phyloP scores from a whole-genome alignment of 2,329 filamentous ascomycete genomes.

The Pseudocercospora cruenta region DNA sequence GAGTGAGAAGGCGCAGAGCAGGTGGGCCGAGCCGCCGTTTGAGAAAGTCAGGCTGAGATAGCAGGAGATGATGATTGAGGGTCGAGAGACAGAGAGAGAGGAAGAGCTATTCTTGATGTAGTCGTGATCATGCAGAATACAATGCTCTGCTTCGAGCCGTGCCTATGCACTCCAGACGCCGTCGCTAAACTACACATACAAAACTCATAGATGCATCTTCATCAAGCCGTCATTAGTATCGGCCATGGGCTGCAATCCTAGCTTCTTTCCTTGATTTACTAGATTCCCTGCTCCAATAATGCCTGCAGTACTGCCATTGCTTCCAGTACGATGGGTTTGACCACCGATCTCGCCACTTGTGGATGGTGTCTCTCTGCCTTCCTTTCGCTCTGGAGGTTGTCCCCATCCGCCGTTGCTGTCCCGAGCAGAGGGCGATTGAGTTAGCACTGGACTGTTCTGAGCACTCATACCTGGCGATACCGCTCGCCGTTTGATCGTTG shows the following conservation, averaged over 20 bases:
- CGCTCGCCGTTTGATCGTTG: constrained; percentile 85
- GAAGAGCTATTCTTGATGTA: background rate
- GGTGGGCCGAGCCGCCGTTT: background rate
- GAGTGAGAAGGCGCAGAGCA: background rate
- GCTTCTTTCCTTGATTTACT: constrained; percentile 52
- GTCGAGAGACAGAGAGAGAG: background rate
- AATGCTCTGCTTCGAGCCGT: background rate
- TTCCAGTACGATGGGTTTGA: constrained; percentile 19
- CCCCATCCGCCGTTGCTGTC: constrained; percentile 70
- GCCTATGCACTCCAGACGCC: constrained; percentile 1
- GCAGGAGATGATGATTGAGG: background rate
- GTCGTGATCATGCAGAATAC: background rate
- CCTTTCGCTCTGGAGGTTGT: constrained; percentile 60
- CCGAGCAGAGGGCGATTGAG: constrained; percentile 77
- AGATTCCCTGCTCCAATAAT: constrained; percentile 18
- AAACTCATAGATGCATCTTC: constrained; percentile 93
- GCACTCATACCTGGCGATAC: constrained; percentile 90
- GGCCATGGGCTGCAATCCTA: constrained; percentile 89
- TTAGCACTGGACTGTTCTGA: constrained; percentile 82
- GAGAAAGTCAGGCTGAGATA: background rate
- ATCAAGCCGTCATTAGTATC: constrained; percentile 95
- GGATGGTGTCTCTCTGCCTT: constrained; percentile 24
- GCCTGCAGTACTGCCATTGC: constrained; percentile 19
- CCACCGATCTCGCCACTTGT: constrained; percentile 17
- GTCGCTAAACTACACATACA: constrained; percentile 17